A percentile compares a stretch with the other conserved stretches of the same genome.
These are phyloP conservation scores for Bjerkandera adusta DNA, from an alignment of 1,284 basidiomycete genomes.

Conservation along the genomic window DNA sequence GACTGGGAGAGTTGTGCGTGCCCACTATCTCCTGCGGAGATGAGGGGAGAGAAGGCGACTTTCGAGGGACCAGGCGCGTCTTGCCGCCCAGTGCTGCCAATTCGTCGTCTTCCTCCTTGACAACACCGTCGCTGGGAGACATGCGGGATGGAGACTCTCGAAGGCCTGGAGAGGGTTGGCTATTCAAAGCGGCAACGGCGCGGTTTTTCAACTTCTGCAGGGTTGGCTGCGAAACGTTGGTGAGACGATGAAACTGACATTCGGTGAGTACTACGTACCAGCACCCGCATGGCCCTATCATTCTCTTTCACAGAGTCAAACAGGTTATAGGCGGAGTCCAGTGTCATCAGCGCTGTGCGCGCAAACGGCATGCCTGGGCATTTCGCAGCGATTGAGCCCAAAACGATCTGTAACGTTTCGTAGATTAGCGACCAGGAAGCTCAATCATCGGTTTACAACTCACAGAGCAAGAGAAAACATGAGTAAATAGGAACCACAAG, in stretches of 20 bases:
- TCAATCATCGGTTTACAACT: slow-evolving; percentile 26
- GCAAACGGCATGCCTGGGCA: slow-evolving; percentile 57
- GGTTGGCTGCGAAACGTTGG: slow-evolving; percentile 44
- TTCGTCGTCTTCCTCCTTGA: slow-evolving; percentile 59
- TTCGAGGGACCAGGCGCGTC: slow-evolving; percentile 58
- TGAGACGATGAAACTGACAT: slow-evolving; percentile 2
- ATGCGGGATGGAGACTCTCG: slow-evolving; percentile 15
- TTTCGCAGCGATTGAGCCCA: slow-evolving; percentile 66
- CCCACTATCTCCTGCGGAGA: slow-evolving; percentile 26
- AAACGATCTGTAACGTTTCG: slow-evolving; percentile 51
- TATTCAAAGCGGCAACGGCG: slow-evolving; percentile 32
- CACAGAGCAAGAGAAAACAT: slow-evolving; percentile 72
- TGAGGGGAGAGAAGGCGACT: slow-evolving; percentile 47
- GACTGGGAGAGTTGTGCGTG: slow-evolving; percentile 13
- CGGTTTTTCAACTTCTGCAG: slow-evolving; percentile 53
- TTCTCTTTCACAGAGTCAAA: slow-evolving; percentile 53
- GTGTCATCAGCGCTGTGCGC: slow-evolving; percentile 57
- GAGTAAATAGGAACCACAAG: slow-evolving; percentile 72
- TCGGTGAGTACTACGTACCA: slow-evolving; percentile 41
- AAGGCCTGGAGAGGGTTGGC: slow-evolving; percentile 9
- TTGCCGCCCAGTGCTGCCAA: slow-evolving; percentile 57
- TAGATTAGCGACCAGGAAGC: not conserved
- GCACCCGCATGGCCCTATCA: slow-evolving; percentile 52
- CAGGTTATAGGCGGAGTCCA: slow-evolving; percentile 58
- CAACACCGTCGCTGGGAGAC: slow-evolving; percentile 26